A percentile compares a stretch with the other conserved stretches of the same genome.
Evolutionary conservation across 2,329 filamentous ascomycete genomes (phyloP).

Genomic region (Cladosporium oxysporum): DNA sequence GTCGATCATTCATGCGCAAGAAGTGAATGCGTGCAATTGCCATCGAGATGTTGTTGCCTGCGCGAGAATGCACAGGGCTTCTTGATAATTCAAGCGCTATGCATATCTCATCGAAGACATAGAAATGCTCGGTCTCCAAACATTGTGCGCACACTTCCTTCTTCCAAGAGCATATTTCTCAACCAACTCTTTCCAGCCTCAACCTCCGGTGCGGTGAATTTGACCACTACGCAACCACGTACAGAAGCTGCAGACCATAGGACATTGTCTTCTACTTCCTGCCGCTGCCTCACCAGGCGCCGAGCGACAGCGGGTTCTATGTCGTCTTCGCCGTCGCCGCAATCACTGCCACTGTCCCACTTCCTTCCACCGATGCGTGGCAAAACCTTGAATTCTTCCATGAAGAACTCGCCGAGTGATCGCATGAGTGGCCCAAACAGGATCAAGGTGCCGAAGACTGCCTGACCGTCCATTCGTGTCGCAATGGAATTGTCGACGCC

Average conservation of each 20-base stretch:
- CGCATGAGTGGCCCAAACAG: constrained; percentile 72
- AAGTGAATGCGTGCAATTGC: background rate
- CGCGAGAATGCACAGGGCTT: background rate
- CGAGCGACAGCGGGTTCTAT: constrained; percentile 41
- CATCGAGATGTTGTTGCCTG: background rate
- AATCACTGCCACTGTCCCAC: constrained; percentile 55
- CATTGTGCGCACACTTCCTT: constrained; percentile 67
- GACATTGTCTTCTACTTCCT: constrained; percentile 62
- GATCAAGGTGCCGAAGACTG: constrained; percentile 82
- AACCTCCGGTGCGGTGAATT: constrained; percentile 80
- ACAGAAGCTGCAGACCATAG: constrained; percentile 82
- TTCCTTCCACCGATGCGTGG: constrained; percentile 82
- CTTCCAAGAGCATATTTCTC: constrained; percentile 69
- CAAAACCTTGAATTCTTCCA: constrained; percentile 73
- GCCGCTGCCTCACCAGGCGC: constrained; percentile 48
- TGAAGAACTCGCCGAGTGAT: constrained; percentile 69
- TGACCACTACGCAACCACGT: constrained; percentile 83
- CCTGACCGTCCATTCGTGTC: constrained; percentile 70
- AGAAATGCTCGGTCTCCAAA: constrained; percentile 83
- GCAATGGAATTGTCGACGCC: constrained; percentile 30
- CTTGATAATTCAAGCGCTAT: background rate
- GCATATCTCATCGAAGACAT: constrained; percentile 56
- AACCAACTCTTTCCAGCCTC: constrained; percentile 83
- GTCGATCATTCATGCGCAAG: background rate
- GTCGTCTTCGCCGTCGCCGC: constrained; percentile 41